Conservation (phyloP, 2,329 filamentous ascomycete species). For the Cladophialophora bantiana region DNA sequence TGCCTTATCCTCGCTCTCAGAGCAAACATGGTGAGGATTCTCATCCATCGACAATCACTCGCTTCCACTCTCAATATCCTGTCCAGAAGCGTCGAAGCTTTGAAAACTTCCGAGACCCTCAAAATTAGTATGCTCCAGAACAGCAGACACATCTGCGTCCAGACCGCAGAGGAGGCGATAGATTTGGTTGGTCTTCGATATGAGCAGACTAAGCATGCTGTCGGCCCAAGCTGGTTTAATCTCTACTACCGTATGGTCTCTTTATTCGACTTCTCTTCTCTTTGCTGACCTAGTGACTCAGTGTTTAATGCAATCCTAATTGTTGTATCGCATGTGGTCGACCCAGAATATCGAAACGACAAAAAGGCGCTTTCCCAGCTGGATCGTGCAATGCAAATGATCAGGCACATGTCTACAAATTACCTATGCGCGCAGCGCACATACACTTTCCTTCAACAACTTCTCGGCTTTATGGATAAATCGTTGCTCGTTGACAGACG, state of each 20-base stretch:
- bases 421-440: neutral
- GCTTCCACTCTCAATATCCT: constrained; percentile 2
- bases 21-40: constrained; percentile 1
- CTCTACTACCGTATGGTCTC: constrained; percentile 2
- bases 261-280: neutral
- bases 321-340: constrained; percentile 3
- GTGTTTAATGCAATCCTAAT: neutral
- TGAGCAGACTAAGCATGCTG: constrained; percentile 1
- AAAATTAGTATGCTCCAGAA: constrained; percentile 4
- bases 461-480: neutral
- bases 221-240: neutral
- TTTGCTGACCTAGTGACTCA: neutral
- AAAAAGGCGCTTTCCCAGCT: neutral
- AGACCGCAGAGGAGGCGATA: neutral
- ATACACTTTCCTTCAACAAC: constrained; percentile 1
- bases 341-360: constrained; percentile 5
- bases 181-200: constrained; percentile 7
- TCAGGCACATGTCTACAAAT: constrained; percentile 2
- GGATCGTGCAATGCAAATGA: constrained; percentile 2
- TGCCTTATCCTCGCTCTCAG: constrained; percentile 1
- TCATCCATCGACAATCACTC: neutral
- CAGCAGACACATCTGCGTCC: neutral
- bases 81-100: neutral
- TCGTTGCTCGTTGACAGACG: constrained; percentile 1
- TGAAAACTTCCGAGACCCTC: constrained; percentile 1